Conservation (phyloP, 2,329 filamentous ascomycete species). For the Ceratocystiopsis sp. region DNA sequence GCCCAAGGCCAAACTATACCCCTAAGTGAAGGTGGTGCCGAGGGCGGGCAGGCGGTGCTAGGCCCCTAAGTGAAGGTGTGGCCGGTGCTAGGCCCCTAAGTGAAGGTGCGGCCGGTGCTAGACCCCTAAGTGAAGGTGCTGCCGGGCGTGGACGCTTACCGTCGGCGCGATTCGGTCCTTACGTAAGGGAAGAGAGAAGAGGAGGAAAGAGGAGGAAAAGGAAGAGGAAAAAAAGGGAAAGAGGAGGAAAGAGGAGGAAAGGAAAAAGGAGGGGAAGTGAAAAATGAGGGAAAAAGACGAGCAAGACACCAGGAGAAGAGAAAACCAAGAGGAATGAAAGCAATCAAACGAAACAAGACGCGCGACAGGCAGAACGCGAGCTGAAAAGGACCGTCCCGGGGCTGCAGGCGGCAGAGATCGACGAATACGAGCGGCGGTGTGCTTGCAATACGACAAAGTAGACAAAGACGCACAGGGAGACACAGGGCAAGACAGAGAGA, state of each 20-base stretch:
- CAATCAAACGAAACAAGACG: neutral
- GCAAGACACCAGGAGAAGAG: neutral
- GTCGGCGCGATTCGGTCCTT: neutral
- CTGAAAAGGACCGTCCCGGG: neutral
- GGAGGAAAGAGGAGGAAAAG: neutral
- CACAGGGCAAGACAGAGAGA: no score
- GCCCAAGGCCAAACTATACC: no score
- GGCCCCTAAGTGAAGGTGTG: conserved; percentile 9
- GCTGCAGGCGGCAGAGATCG: neutral
- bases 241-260: neutral
- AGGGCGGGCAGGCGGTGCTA: conserved; percentile 2
- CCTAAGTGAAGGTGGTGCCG: neutral
- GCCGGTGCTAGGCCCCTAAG: conserved; percentile 6
- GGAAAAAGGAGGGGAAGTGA: neutral
- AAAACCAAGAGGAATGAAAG: neutral
- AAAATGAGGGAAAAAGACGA: neutral
- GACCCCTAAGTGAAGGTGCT: conserved; percentile 8
- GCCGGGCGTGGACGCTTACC: neutral
- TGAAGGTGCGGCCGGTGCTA: conserved; percentile 4
- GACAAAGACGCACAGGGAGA: no score
- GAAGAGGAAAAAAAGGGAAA: neutral
- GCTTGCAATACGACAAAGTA: no score
- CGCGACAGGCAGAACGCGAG: no score
- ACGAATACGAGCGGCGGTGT: no score
- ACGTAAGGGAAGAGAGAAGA: neutral